Evolutionary conservation across 768 basidiomycete genomes (phyloP), one percentile per base, ranked within the genome.

Genomic region (Auricularia cornea): DNA sequence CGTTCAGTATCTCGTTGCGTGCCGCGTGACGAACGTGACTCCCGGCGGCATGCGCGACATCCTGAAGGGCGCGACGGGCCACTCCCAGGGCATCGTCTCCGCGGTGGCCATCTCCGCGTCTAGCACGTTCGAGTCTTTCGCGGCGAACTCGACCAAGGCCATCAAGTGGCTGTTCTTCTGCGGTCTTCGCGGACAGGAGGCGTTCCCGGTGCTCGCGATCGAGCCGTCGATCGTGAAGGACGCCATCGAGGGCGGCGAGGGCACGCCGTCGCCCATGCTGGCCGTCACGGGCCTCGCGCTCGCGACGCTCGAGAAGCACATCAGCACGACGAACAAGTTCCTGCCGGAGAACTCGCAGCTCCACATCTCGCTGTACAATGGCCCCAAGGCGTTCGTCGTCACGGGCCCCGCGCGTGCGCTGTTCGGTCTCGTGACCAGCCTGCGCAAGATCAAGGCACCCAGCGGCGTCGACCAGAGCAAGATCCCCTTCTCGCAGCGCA

Each of bases 61-160:
- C 56, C 81, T 98, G 62, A 80, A 84, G 11, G 96, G 96, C 35
- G 85, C 94, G 2, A 98, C 97, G 18, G 97, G 97, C 33, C 97
- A 99, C 77, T 98, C 95, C 2, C 96, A 98, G 75, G 97, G 97
- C 67, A 86, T 99, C 68, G 87, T 97, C 59, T 92, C 95, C 14
- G 97, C 97, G n/a, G 84, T 95, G 60, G 87, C 84, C 41, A 85
- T 98, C 70, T 83, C 95, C 6, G 85, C 91, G 3, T 93, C 94
- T 3, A 80, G 80, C 20, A 85, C 86, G 29, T 85, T 87, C 65
- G 87, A 88, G 57, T 86, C 88, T 3, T 91, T 93, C 74, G 78
- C 82, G 62, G 76, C 76, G 63, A 96, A 97, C 75, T 81, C 86
- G 10, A 78, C 81, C 72, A 95, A 96, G 74, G 92, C 93, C 35